Evolutionary conservation across 1,284 basidiomycete species (phyloP).

Genomic region (Ceratobasidium theobromae): DNA sequence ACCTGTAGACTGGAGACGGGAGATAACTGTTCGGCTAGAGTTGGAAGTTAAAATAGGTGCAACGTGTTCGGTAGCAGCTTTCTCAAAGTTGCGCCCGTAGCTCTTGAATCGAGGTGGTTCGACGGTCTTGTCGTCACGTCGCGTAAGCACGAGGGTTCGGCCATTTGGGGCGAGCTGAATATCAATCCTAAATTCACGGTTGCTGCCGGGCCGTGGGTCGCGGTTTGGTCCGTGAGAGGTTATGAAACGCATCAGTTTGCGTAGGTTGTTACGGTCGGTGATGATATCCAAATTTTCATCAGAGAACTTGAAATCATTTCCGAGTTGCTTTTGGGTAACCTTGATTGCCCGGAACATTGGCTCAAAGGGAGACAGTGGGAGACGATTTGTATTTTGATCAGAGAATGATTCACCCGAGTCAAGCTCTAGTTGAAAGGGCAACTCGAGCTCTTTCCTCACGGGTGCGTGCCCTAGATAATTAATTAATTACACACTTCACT

Average conservation of each 20-base stretch:
- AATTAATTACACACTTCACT: neutral
- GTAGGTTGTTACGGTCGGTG: neutral
- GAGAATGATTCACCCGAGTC: constrained; percentile 11
- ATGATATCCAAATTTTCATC: constrained; percentile 4
- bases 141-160: constrained; percentile 4
- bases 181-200: constrained; percentile 10
- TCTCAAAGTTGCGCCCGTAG: constrained; percentile 16
- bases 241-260: constrained; percentile 21
- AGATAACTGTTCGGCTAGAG: neutral
- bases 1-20: neutral
- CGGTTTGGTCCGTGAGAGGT: constrained; percentile 4
- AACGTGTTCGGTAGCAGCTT: neutral
- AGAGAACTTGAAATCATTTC: neutral
- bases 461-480: neutral
- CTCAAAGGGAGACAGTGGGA: neutral
- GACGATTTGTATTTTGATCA: constrained; percentile 12
- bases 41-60: neutral
- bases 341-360: constrained; percentile 10
- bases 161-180: constrained; percentile 15
- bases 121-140: constrained; percentile 1
- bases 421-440: constrained; percentile 2
- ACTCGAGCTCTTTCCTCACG: neutral
- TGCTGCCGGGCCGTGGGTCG: neutral
- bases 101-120: neutral
- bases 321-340: neutral